phyloP scores from a whole-genome alignment of 2,329 filamentous ascomycete species.

The Fusarium pseudoanthophilum region DNA sequence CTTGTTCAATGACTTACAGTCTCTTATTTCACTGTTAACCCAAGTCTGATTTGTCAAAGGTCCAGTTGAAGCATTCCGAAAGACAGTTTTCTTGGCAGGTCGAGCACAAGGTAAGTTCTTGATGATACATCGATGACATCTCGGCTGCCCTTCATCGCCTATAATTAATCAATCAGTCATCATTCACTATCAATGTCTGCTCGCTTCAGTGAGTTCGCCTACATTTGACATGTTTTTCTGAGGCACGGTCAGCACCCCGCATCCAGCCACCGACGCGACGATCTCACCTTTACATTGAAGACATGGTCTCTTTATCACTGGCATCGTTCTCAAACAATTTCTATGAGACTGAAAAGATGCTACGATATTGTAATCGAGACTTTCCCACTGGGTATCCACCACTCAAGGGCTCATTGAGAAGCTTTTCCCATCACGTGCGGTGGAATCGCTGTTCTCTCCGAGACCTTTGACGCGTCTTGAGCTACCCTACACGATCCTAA shows the following conservation, averaged over 20 bases:
- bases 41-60: constrained; percentile 51
- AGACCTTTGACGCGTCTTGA: not conserved
- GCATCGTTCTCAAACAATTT: constrained; percentile 40
- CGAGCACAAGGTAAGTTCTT: constrained; percentile 50
- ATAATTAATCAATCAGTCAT: not conserved
- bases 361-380: constrained; percentile 7
- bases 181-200: not conserved
- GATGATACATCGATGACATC: constrained; percentile 49
- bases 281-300: constrained; percentile 51
- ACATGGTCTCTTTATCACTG: constrained; percentile 49
- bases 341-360: not conserved
- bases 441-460: constrained; percentile 37
- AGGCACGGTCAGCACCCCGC: constrained; percentile 16
- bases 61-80: constrained; percentile 49
- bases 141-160: constrained; percentile 54
- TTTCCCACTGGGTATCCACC: constrained; percentile 23
- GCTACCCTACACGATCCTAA: constrained; percentile 3
- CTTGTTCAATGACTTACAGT: constrained; percentile 44
- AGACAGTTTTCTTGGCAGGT: constrained; percentile 51
- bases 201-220: not conserved
- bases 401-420: not conserved
- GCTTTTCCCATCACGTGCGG: constrained; percentile 31
- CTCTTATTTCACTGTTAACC: constrained; percentile 50
- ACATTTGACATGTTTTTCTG: constrained; percentile 53
- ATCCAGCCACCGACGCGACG: not conserved